Evolutionary conservation across 1,284 basidiomycete species (phyloP).

Genomic region (Ustilago sp.): DNA sequence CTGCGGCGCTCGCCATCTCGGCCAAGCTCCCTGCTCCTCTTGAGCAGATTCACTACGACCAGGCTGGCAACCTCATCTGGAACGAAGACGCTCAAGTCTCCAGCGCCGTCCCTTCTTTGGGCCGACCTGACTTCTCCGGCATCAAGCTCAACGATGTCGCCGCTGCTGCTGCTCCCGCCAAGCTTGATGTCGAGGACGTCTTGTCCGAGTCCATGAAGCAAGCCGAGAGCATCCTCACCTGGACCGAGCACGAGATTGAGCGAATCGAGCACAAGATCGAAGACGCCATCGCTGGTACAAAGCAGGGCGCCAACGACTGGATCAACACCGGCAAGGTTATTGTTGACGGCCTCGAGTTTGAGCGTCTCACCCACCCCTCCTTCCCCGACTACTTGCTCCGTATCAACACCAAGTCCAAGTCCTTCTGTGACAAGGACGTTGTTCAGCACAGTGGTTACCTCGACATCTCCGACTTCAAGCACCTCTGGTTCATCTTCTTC

Average conservation of each 20-base stretch:
- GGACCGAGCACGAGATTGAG: constrained; percentile 69
- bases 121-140: constrained; percentile 55
- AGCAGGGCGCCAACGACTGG: constrained; percentile 50
- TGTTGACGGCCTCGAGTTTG: constrained; percentile 70
- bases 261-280: constrained; percentile 50
- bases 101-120: constrained; percentile 34
- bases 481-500: constrained; percentile 90
- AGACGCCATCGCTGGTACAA: constrained; percentile 30
- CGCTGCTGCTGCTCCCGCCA: constrained; percentile 55
- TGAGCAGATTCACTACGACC: constrained; percentile 59
- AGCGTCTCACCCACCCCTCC: constrained; percentile 79
- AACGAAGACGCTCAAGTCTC: constrained; percentile 33
- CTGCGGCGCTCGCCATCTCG: constrained; percentile 53
- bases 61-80: constrained; percentile 60
- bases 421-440: constrained; percentile 82
- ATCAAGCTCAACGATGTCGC: constrained; percentile 37
- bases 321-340: constrained; percentile 71
- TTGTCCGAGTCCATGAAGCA: constrained; percentile 64
- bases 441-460: constrained; percentile 86
- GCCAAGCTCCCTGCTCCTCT: constrained; percentile 45
- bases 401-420: constrained; percentile 68
- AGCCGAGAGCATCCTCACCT: constrained; percentile 37
- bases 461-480: constrained; percentile 85
- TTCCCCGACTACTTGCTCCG: constrained; percentile 80
- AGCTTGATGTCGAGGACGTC: constrained; percentile 72